A percentile compares a stretch with the other conserved stretches of the same genome.
These are phyloP conservation scores for Leccinum huronense DNA, from an alignment of 1,284 basidiomycete species.

Conservation along the genomic window DNA sequence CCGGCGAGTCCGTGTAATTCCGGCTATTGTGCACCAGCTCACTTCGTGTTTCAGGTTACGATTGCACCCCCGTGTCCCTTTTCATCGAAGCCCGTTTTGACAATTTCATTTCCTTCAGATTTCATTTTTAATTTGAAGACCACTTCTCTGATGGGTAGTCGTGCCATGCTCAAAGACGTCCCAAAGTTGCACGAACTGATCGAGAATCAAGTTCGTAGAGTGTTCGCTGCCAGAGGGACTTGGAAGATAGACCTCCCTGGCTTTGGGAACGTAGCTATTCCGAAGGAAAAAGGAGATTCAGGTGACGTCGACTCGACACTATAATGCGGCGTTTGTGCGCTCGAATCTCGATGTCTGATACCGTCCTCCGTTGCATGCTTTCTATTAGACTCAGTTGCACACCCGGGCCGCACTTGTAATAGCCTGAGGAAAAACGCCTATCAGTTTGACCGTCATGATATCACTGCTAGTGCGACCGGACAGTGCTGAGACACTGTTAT, in stretches of 20 bases:
- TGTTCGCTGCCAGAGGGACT: slow-evolving; percentile 58
- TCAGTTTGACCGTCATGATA: background rate
- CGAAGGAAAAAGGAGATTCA: slow-evolving; percentile 39
- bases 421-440: background rate
- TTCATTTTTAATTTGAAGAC: slow-evolving; percentile 71
- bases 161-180: slow-evolving; percentile 79
- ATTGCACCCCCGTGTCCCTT: slow-evolving; percentile 50
- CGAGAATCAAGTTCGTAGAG: slow-evolving; percentile 63
- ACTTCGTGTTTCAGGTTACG: slow-evolving; percentile 41
- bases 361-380: slow-evolving; percentile 2
- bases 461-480: background rate
- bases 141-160: slow-evolving; percentile 77
- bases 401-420: background rate
- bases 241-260: slow-evolving; percentile 73
- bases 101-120: slow-evolving; percentile 59
- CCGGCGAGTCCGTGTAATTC: slow-evolving; percentile 45
- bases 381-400: slow-evolving; percentile 10
- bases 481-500: background rate
- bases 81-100: slow-evolving; percentile 52
- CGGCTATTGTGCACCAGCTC: slow-evolving; percentile 9
- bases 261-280: slow-evolving; percentile 47
- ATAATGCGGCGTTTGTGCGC: slow-evolving; percentile 1
- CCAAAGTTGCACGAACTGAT: slow-evolving; percentile 83
- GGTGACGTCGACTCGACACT: slow-evolving; percentile 2
- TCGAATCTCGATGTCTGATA: slow-evolving; percentile 1